Evolutionary conservation across 2,329 filamentous ascomycete species (phyloP).

Genomic region (Epichloe baconii): DNA sequence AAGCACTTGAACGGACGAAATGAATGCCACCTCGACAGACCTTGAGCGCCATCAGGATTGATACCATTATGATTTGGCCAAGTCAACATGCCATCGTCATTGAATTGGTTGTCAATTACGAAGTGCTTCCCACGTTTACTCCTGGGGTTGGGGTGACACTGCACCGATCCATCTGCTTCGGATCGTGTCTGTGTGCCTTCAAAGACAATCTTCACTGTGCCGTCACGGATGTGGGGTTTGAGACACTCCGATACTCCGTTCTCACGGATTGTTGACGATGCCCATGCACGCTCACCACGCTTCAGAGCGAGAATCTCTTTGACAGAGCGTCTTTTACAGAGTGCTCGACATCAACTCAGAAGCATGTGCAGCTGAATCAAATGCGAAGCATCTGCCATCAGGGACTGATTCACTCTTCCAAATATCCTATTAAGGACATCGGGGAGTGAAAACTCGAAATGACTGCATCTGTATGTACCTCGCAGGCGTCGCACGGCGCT

Average conservation of each 20-base stretch:
- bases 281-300: not conserved
- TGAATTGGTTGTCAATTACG: not conserved
- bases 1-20: not conserved
- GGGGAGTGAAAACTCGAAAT: too few relatives aligned
- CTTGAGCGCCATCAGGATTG: not conserved
- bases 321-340: too few relatives aligned
- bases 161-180: not conserved
- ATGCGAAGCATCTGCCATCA: too few relatives aligned
- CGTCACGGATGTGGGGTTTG: not conserved
- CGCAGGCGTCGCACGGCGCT: too few relatives aligned
- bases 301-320: too few relatives aligned
- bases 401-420: too few relatives aligned
- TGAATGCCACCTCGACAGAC: not conserved
- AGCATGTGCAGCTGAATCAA: too few relatives aligned
- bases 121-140: constrained; percentile 2
- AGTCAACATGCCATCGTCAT: not conserved
- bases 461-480: too few relatives aligned
- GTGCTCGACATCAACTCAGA: too few relatives aligned
- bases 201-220: not conserved
- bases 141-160: not conserved
- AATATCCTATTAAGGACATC: too few relatives aligned
- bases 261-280: not conserved
- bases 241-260: not conserved
- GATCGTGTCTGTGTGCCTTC: not conserved
- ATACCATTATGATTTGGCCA: not conserved